Conservation (phyloP, 805 yeast genomes). For the Candida dajiaensis region DNA sequence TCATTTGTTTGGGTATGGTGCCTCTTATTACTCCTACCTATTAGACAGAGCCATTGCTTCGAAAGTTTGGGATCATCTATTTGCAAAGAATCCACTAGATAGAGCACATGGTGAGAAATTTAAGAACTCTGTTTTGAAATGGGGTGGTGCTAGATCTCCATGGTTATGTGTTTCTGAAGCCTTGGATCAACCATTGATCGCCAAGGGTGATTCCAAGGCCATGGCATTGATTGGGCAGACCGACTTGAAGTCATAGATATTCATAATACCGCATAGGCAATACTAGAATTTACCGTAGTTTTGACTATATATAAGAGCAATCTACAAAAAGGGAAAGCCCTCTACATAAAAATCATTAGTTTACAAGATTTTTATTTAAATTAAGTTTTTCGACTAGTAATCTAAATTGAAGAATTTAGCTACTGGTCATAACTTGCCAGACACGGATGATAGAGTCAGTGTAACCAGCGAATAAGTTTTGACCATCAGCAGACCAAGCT, state of each 20-base stretch:
- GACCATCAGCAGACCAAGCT: conserved; percentile 99
- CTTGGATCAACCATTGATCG: conserved; percentile 54
- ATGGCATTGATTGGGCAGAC: conserved; percentile 50
- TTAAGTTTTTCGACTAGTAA: conserved; percentile 4
- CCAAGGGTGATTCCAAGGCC: conserved; percentile 63
- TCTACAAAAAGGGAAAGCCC: too few relatives aligned
- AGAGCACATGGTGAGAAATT: conserved; percentile 72
- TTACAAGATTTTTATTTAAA: conserved; percentile 3
- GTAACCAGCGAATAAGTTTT: conserved; percentile 99
- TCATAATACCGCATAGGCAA: not conserved
- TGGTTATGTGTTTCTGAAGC: conserved; percentile 83
- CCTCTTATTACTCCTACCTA: conserved; percentile 87
- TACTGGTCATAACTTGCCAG: conserved; percentile 97
- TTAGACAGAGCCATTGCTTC: conserved; percentile 91
- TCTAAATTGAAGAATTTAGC: conserved; percentile 13
- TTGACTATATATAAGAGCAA: too few relatives aligned
- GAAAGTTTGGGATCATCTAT: conserved; percentile 72
- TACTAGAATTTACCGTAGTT: too few relatives aligned
- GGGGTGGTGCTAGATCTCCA: conserved; percentile 94
- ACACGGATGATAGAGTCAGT: conserved; percentile 99
- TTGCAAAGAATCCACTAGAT: conserved; percentile 63
- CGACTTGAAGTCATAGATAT: conserved; percentile 6
- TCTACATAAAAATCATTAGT: not conserved
- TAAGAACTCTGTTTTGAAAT: conserved; percentile 61
- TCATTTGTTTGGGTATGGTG: conserved; percentile 88